Base-by-base conservation (phyloP, 257 asterid species). In the Parsonsia alboflavescens region DNA sequence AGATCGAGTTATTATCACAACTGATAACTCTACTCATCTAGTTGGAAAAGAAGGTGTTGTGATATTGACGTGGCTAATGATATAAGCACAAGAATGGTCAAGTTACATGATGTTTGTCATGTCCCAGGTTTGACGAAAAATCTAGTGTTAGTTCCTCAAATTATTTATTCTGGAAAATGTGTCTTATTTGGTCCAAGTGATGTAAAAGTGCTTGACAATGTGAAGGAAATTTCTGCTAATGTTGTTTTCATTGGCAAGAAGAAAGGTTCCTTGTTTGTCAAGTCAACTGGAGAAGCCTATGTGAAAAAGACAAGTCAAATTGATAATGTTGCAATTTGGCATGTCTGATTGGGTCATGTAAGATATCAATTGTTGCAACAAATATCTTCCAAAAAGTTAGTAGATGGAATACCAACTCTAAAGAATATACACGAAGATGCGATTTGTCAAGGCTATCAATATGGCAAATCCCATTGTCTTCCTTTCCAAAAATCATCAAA, bases 241-340 rank as follows among this genome's bases (percentile, higher is more conserved):
- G 58, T 75, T 67, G 28, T 82, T 41, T 8, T 49, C 2, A 3
- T 0, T 42, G 56, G 74, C 1, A 24, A 53, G 13, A 80, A 62
- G 76, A 80, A 52, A 77, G 53, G 65, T 15, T 70, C 72, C 3
- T 16, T 72, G 7, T 80, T 65, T 76, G 16, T 58, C 6, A 54
- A 76, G 72, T 48, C 46, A 17, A 41, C 13, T 26, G 56, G 48
- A 0, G 56, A 59, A 33, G 78, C 72, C 1, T 76, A 72, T 80
- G 78, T 80, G 33, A 76, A 73, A 33, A 76, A 49, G 41, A 50
- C 78, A 66, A 71, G 73, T 41, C 72, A 76, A 72, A 77, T 15
- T 17, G 62, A n/a, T 7, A n/a, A 0, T 56, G 13, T 4, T 5
- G 0, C 71, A 6, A 73, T 65, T 15, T 77, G 77, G 80, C 80